Evolutionary conservation across 257 asterid species (phyloP).

Genomic region (Catharanthus roseus): DNA sequence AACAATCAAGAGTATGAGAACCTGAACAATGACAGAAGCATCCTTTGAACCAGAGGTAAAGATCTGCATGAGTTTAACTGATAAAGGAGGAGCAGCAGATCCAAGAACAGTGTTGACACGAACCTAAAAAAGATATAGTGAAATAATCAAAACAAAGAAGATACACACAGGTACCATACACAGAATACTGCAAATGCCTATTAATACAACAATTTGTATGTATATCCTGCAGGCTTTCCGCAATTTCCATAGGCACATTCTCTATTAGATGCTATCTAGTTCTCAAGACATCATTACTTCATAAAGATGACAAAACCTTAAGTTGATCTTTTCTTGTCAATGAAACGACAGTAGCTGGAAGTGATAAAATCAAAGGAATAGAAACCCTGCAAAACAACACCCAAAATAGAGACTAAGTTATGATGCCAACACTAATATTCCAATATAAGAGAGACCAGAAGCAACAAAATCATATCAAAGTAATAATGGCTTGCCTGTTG

Average conservation of each 20-base stretch:
- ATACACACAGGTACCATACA: no score
- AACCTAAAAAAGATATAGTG: conserved; percentile 42
- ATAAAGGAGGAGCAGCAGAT: conserved; percentile 64
- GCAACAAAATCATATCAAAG: conserved; percentile 3
- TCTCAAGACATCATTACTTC: background rate
- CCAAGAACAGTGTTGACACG: conserved; percentile 76
- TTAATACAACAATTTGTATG: background rate
- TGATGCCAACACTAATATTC: background rate
- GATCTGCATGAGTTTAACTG: conserved; percentile 85
- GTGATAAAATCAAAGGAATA: conserved; percentile 75
- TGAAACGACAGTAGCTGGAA: conserved; percentile 78
- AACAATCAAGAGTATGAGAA: conserved; percentile 22
- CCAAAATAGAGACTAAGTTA: background rate
- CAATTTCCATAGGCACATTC: background rate
- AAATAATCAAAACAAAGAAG: background rate
- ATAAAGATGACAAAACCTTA: conserved; percentile 45
- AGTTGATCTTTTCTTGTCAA: conserved; percentile 68
- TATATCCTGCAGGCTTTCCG: background rate
- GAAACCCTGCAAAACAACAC: conserved; percentile 50
- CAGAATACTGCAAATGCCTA: background rate
- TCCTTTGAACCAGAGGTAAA: conserved; percentile 73
- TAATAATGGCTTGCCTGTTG: conserved; percentile 46
- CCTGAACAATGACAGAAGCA: conserved; percentile 81
- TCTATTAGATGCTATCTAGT: background rate
- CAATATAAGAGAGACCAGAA: conserved; percentile 3